These are phyloP conservation scores for Erigeron canadensis DNA, from an alignment of 129 eudicot species.

Conservation along the genomic window DNA sequence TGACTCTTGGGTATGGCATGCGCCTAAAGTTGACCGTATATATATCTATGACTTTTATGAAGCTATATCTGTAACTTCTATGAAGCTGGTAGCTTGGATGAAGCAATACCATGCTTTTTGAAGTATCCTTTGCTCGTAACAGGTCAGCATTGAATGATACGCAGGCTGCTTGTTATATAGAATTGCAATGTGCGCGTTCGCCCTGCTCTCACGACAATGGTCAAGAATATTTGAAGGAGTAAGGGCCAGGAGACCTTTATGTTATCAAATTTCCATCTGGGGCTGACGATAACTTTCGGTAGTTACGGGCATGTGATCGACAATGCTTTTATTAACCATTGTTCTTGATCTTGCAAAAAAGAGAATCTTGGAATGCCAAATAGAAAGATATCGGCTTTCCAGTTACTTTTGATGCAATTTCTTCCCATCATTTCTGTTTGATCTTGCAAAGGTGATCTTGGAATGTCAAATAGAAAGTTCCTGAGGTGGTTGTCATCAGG, in stretches of 20 bases:
- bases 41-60: not conserved
- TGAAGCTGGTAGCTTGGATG: not conserved
- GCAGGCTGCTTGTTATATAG: not conserved
- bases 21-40: not conserved
- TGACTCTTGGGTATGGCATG: not conserved
- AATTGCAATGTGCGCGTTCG: not conserved
- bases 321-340: not conserved
- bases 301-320: not conserved
- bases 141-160: not conserved
- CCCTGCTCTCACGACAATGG: not conserved
- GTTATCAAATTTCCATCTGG: not conserved
- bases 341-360: not conserved
- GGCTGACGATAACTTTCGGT: not conserved
- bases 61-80: not conserved
- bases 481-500: not conserved
- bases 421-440: not conserved
- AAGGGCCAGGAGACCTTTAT: not conserved
- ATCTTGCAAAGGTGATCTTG: too few relatives aligned
- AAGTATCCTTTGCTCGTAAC: not conserved
- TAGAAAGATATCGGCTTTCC: not conserved
- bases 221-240: not conserved
- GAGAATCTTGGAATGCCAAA: not conserved
- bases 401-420: not conserved
- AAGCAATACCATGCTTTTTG: not conserved
- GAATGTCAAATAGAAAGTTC: too few relatives aligned